Conservation (phyloP, 1,284 basidiomycete species). For the Ceratobasidium sp. region DNA sequence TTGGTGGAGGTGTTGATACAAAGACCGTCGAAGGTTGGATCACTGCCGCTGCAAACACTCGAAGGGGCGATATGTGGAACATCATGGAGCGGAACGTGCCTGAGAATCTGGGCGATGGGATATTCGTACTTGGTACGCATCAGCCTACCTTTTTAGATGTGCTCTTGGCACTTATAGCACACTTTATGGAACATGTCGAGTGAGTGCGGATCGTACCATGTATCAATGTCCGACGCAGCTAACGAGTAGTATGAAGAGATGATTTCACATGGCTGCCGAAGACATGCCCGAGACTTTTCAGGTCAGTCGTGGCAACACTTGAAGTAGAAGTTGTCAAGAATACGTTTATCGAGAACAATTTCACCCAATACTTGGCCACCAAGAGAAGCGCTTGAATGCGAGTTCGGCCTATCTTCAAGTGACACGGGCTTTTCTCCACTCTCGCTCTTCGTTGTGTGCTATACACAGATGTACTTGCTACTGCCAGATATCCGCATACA, state of each 20-base stretch:
- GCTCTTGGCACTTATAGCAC: slow-evolving; percentile 37
- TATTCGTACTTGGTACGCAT: slow-evolving; percentile 38
- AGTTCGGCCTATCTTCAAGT: no score
- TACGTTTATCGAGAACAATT: slow-evolving; percentile 21
- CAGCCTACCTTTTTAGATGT: slow-evolving; percentile 41
- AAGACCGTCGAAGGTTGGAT: slow-evolving; percentile 40
- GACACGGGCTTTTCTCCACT: no score
- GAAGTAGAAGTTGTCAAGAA: slow-evolving; percentile 38
- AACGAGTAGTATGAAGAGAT: background rate
- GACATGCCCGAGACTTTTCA: slow-evolving; percentile 39
- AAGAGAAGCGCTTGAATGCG: no score
- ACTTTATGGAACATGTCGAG: slow-evolving; percentile 32
- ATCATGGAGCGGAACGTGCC: slow-evolving; percentile 33
- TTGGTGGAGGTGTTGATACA: background rate
- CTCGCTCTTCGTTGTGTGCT: no score
- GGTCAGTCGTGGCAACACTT: slow-evolving; percentile 29
- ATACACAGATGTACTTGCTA: background rate
- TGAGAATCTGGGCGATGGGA: slow-evolving; percentile 26
- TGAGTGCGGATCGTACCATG: background rate
- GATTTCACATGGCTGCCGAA: slow-evolving; percentile 40
- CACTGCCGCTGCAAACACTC: background rate
- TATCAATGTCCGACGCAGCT: background rate
- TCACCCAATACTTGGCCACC: slow-evolving; percentile 7
- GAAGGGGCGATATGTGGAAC: slow-evolving; percentile 39
- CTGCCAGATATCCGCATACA: no score